Conservation (phyloP, 1,284 basidiomycete species). For the Ceraceosorus bombacis region DNA sequence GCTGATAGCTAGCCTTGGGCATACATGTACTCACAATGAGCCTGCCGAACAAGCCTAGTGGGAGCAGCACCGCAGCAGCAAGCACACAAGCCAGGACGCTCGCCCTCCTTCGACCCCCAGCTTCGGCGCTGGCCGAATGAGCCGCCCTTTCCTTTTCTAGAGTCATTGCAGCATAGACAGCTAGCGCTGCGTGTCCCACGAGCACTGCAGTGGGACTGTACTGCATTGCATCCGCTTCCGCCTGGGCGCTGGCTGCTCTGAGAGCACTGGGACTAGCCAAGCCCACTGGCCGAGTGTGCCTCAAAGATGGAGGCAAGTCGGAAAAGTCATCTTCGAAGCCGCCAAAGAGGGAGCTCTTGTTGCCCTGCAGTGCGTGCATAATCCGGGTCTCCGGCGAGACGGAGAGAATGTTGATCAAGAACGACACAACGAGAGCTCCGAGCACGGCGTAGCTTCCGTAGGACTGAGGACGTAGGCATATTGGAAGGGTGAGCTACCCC, state of each 20-base stretch:
- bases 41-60: conserved; percentile 20
- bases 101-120: conserved; percentile 38
- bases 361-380: neutral
- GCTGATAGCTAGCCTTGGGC: neutral
- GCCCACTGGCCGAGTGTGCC: conserved; percentile 21
- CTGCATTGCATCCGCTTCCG: conserved; percentile 19
- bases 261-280: conserved; percentile 19
- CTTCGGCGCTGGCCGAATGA: conserved; percentile 23
- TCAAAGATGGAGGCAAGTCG: conserved; percentile 28
- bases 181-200: conserved; percentile 28
- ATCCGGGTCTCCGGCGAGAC: conserved; percentile 7
- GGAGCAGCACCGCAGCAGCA: conserved; percentile 27
- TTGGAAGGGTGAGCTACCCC: neutral
- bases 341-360: conserved; percentile 6
- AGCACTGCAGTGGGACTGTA: conserved; percentile 27
- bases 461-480: neutral
- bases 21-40: conserved; percentile 17
- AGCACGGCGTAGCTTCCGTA: conserved; percentile 8
- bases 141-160: conserved; percentile 37
- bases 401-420: conserved; percentile 1
- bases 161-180: conserved; percentile 36
- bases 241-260: conserved; percentile 12
- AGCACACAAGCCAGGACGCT: conserved; percentile 35
- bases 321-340: conserved; percentile 17
- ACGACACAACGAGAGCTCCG: conserved; percentile 4